A percentile compares a stretch with the other conserved stretches of the same genome.
phyloP scores from a whole-genome alignment of 352 stramenopile species.

The Phytophthora syringae region DNA sequence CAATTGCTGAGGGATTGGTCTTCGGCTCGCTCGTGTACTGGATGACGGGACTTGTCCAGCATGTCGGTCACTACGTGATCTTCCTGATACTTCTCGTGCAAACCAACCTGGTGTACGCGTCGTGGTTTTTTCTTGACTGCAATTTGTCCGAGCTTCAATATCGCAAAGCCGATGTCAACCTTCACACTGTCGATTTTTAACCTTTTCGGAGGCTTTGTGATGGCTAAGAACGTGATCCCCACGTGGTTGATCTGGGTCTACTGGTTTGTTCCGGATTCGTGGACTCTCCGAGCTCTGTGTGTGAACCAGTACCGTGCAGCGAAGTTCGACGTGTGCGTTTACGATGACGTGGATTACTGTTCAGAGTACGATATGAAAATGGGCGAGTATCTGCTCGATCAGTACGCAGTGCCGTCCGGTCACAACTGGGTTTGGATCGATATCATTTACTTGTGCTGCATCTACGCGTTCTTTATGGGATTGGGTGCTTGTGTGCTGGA shows the following conservation, averaged over 20 bases:
- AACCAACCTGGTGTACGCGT: conserved; percentile 57
- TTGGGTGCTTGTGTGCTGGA: conserved; percentile 42
- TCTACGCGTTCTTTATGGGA: no score
- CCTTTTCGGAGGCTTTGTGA: conserved; percentile 69
- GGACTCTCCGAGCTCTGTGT: conserved; percentile 53
- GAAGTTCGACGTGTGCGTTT: conserved; percentile 45
- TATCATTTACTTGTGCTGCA: conserved; percentile 45
- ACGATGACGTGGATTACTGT: conserved; percentile 54
- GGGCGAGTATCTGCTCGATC: conserved; percentile 49
- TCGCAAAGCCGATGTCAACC: conserved; percentile 64
- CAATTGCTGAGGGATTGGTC: conserved; percentile 55
- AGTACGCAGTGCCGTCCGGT: conserved; percentile 56
- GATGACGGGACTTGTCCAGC: conserved; percentile 62
- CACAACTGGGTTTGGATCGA: conserved; percentile 57
- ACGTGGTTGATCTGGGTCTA: conserved; percentile 74
- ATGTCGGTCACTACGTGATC: conserved; percentile 37
- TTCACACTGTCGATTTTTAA: conserved; percentile 63
- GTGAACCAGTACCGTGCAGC: conserved; percentile 61
- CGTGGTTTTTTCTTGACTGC: conserved; percentile 61
- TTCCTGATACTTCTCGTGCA: conserved; percentile 42
- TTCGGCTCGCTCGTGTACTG: conserved; percentile 83
- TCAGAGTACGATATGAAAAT: conserved; percentile 31
- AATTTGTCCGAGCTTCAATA: conserved; percentile 42
- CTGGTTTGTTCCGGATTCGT: conserved; percentile 74
- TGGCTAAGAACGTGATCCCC: conserved; percentile 59